Evolutionary conservation across 345 rosid genomes (phyloP).

Genomic region (Salix suchowensis): DNA sequence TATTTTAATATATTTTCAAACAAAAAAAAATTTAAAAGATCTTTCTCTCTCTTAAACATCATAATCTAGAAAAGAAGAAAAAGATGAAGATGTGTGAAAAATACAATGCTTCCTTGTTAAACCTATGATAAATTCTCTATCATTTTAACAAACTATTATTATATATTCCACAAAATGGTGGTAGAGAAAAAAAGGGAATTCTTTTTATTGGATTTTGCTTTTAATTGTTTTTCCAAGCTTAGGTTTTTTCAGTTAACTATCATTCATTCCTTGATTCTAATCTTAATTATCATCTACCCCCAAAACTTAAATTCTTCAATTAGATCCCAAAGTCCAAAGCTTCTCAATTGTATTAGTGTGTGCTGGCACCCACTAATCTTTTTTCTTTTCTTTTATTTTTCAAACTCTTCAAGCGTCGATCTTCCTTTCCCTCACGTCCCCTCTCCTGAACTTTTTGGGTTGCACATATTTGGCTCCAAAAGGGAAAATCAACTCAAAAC

Average conservation of each 20-base stretch:
- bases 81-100: too few species aligned
- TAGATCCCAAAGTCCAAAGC: slow-evolving; percentile 7
- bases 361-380: slow-evolving; percentile 18
- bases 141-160: background rate
- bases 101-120: too few species aligned
- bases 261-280: background rate
- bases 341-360: background rate
- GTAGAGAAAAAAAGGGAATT: background rate
- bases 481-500: slow-evolving; percentile 2
- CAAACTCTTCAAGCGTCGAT: slow-evolving; percentile 9
- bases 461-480: slow-evolving; percentile 9
- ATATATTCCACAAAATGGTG: background rate
- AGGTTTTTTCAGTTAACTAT: background rate
- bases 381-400: background rate
- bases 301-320: background rate
- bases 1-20: too few species aligned
- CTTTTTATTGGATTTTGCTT: background rate
- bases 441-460: background rate
- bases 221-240: background rate
- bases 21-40: too few species aligned
- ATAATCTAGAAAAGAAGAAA: too few species aligned
- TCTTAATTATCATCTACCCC: background rate
- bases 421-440: background rate
- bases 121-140: too few species aligned
- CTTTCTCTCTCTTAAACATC: too few species aligned